phyloP scores from a whole-genome alignment of 805 yeast species.

The Candida nanaspora region DNA sequence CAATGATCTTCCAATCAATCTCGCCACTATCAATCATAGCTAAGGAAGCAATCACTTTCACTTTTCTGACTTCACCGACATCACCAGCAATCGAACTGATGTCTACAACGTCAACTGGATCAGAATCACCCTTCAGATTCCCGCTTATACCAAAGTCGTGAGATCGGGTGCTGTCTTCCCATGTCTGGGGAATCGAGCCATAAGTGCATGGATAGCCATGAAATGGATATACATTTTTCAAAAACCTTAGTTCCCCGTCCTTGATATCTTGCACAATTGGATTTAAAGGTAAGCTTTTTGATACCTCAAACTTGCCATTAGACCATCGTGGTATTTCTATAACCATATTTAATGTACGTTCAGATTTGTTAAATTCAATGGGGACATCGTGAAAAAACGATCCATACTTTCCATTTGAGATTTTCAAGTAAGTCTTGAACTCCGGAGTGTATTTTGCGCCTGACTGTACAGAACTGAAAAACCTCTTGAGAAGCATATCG shows the following conservation, averaged over 20 bases:
- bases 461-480: slow-evolving; percentile 4
- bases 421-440: slow-evolving; percentile 38
- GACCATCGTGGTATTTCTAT: slow-evolving; percentile 79
- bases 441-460: slow-evolving; percentile 32
- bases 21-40: slow-evolving; percentile 91
- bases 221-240: slow-evolving; percentile 73
- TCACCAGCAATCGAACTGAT: slow-evolving; percentile 50
- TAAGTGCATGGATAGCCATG: slow-evolving; percentile 84
- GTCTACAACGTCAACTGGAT: slow-evolving; percentile 92
- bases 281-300: slow-evolving; percentile 48
- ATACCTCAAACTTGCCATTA: slow-evolving; percentile 78
- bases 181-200: slow-evolving; percentile 88
- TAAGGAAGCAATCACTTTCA: slow-evolving; percentile 67
- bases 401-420: slow-evolving; percentile 37
- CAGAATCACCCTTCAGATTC: slow-evolving; percentile 73
- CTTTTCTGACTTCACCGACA: slow-evolving; percentile 50
- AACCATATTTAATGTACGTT: slow-evolving; percentile 50
- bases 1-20: slow-evolving; percentile 89
- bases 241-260: slow-evolving; percentile 61
- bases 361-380: slow-evolving; percentile 34
- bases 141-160: slow-evolving; percentile 29
- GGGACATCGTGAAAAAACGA: slow-evolving; percentile 75
- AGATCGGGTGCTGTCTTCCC: slow-evolving; percentile 85
- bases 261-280: slow-evolving; percentile 79
- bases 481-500: not conserved